Base-by-base conservation (phyloP, 1,139 yeast species). In the Torulaspora pretoriensis region DNA sequence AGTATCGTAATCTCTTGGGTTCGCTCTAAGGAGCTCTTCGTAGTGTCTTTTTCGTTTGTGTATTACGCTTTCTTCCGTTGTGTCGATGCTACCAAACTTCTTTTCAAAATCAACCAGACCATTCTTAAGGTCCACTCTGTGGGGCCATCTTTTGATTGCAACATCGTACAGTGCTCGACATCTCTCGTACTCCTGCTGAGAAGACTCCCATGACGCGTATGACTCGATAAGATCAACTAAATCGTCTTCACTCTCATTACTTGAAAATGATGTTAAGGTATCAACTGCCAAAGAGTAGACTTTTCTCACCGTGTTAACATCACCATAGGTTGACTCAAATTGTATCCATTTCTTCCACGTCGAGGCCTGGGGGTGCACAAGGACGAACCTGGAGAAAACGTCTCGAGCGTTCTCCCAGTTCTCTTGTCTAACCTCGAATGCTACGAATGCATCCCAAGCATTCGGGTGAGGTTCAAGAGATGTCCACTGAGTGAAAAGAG, bases 401-500 rank as follows among this genome's bases (percentile, higher is more conserved):
- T 67, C 61, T 47, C 96, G 66, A 2, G 75, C 88, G 34, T 79
- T 76, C 3, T 65, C 71, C 46, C 59, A 64, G 52, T 84, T 86
- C 7, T 72, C 75, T 40, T 63, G 70, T 39, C 96, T 68, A 44
- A 70, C 74, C 61, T 88, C 96, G 65, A 89, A 80, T 47, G 75
- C 75, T 28, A 87, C 68, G 60, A 78, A 90, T 2, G 92, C 80
- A 42, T 75, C 78, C 95, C 96, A 90, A 0, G 86, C 68, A 10
- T 74, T 75, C 0, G 72, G 70, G 12, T 54, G 54, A 1, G 87
- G 84, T 45, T 76, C 79, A 89, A 96, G 86, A 16, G 72, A 68
- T 49, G 86, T 68, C 98, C 98, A 92, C 48, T 85, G 72, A 49
- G 82, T 81, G 65, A 84, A 90, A 5, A 90, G 71, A 10, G 69